These are phyloP conservation scores for Chrysanthemum seticuspe DNA, from an alignment of 129 eudicot species.

Conservation along the genomic window DNA sequence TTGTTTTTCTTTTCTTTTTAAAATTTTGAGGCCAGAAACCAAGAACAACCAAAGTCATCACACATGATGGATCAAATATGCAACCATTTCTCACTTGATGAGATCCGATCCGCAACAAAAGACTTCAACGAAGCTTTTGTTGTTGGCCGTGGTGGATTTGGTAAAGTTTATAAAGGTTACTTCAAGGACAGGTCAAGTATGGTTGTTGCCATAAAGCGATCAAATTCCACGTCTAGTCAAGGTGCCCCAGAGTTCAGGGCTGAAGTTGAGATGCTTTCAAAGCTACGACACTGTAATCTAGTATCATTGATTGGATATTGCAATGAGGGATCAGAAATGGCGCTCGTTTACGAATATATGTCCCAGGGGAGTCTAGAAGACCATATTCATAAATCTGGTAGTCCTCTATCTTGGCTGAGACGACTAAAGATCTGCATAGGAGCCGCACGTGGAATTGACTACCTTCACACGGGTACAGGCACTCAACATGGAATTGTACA, in stretches of 20 bases:
- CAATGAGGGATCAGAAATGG: no score
- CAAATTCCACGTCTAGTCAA: slow-evolving; percentile 18
- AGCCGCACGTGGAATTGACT: slow-evolving; percentile 27
- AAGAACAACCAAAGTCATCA: no score
- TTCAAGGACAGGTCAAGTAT: background rate
- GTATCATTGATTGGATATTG: no score
- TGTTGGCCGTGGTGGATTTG: slow-evolving; percentile 29
- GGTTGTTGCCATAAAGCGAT: slow-evolving; percentile 27
- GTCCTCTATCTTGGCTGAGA: slow-evolving; percentile 18
- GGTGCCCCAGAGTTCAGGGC: slow-evolving; percentile 25
- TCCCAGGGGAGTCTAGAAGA: slow-evolving; percentile 22
- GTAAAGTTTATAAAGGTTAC: slow-evolving; percentile 25
- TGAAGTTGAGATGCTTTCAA: slow-evolving; percentile 29
- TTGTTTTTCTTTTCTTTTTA: no score
- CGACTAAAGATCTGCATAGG: slow-evolving; percentile 29
- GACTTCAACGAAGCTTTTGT: slow-evolving; percentile 25
- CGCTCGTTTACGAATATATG: slow-evolving; percentile 27
- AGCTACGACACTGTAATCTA: slow-evolving; percentile 27
- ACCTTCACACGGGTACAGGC: slow-evolving; percentile 30
- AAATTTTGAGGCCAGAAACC: no score
- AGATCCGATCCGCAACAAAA: slow-evolving; percentile 26
- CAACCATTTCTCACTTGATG: slow-evolving; percentile 14
- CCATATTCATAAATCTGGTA: slow-evolving; percentile 4
- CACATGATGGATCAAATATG: background rate
- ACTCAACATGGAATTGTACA: slow-evolving; percentile 24